Conservation (phyloP, 2,329 filamentous ascomycete species). For the Venturia asperata region DNA sequence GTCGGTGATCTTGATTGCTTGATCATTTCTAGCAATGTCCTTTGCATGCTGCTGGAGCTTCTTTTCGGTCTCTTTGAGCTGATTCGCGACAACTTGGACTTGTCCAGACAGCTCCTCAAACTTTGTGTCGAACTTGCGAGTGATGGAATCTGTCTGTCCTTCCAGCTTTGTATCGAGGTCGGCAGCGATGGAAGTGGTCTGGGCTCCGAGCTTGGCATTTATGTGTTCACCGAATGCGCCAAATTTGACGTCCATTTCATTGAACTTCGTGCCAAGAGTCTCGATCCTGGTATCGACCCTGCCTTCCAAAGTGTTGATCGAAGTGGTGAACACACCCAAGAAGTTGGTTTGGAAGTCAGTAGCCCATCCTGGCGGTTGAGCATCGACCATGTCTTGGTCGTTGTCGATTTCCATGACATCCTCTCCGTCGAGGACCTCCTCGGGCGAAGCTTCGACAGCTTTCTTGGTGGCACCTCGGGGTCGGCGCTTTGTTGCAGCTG, state of each 20-base stretch:
- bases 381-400: neutral
- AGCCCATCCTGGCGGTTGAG: neutral
- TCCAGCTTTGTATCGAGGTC: too few species aligned
- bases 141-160: too few species aligned
- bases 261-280: too few species aligned
- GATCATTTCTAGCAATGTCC: neutral
- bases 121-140: neutral
- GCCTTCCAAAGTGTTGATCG: too few species aligned
- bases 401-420: neutral
- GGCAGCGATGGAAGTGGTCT: too few species aligned
- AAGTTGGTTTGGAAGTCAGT: too few species aligned
- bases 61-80: neutral
- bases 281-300: too few species aligned
- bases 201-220: too few species aligned
- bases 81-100: too few species aligned
- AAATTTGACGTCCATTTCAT: too few species aligned
- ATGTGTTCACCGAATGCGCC: too few species aligned
- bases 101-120: neutral
- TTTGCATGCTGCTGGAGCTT: neutral
- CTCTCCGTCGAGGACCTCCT: neutral
- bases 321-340: too few species aligned
- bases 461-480: neutral
- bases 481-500: neutral
- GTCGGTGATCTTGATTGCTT: neutral
- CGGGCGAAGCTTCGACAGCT: neutral